Evolutionary conservation across 352 stramenopile species (phyloP).

Genomic region (Thalassiosira delicatula): DNA sequence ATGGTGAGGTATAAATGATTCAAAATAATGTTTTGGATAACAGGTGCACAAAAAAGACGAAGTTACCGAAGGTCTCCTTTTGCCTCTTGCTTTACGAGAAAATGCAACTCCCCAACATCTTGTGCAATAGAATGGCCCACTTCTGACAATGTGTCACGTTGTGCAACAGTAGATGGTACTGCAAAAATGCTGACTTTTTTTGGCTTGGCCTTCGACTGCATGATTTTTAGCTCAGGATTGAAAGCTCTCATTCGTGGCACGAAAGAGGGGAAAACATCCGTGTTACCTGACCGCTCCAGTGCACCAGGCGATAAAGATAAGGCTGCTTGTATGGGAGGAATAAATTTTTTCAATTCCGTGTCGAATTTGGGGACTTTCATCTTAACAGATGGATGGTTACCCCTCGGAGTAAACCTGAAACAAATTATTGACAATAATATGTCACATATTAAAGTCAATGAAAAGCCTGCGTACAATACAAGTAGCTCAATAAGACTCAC

Average conservation of each 20-base stretch:
- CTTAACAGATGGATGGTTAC: conserved; percentile 28
- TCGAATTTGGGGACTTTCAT: conserved; percentile 66
- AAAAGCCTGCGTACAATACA: not conserved
- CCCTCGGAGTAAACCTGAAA: conserved; percentile 45
- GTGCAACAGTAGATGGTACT: conserved; percentile 73
- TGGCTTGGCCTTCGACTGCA: conserved; percentile 98
- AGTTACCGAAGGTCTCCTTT: conserved; percentile 98
- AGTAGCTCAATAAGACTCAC: conserved; percentile 56
- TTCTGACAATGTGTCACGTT: conserved; percentile 68
- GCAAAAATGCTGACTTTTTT: conserved; percentile 93
- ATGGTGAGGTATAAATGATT: no score
- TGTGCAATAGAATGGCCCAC: conserved; percentile 31
- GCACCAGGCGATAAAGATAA: conserved; percentile 67
- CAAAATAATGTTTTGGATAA: no score
- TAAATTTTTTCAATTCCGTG: conserved; percentile 67
- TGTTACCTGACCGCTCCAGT: conserved; percentile 41
- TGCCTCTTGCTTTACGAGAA: conserved; percentile 91
- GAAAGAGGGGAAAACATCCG: conserved; percentile 80
- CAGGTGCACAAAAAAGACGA: no score
- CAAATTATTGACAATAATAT: not conserved
- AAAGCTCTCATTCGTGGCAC: conserved; percentile 83
- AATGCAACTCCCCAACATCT: conserved; percentile 85
- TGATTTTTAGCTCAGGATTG: conserved; percentile 89
- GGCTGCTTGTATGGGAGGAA: conserved; percentile 84
- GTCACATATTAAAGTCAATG: not conserved